A percentile compares a stretch with the other conserved stretches of the same genome.
phyloP scores from a whole-genome alignment of 129 eudicot species.

The Pseudognaphalium luteoalbum region DNA sequence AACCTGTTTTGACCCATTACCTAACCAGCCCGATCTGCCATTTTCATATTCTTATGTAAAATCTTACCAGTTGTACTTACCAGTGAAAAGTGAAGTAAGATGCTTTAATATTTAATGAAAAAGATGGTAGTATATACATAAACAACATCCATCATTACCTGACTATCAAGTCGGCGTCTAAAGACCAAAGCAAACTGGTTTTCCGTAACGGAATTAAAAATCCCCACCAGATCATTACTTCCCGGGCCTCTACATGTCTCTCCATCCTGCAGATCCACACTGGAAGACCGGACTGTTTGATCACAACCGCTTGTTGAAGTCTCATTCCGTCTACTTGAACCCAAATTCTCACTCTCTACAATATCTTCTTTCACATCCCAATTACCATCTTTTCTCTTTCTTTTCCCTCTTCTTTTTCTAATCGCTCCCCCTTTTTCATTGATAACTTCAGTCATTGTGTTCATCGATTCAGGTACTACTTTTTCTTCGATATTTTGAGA shows the following conservation, averaged over 20 bases:
- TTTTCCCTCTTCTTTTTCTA: slow-evolving; percentile 77
- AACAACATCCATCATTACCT: slow-evolving; percentile 51
- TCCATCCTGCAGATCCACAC: slow-evolving; percentile 30
- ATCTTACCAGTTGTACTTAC: background rate
- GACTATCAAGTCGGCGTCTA: slow-evolving; percentile 81
- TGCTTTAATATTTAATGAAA: background rate
- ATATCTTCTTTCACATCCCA: slow-evolving; percentile 59
- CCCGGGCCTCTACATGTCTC: slow-evolving; percentile 25
- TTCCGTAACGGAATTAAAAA: slow-evolving; percentile 53
- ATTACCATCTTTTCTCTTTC: slow-evolving; percentile 72
- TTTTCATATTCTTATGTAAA: background rate
- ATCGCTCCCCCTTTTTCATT: slow-evolving; percentile 39
- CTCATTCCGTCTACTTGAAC: slow-evolving; percentile 46
- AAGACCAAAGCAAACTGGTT: slow-evolving; percentile 66
- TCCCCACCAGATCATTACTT: slow-evolving; percentile 49
- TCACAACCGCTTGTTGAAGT: slow-evolving; percentile 45
- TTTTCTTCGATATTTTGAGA: slow-evolving; percentile 33
- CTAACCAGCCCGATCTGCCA: background rate
- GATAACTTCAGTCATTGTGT: slow-evolving; percentile 27
- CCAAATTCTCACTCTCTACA: slow-evolving; percentile 55
- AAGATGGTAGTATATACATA: background rate
- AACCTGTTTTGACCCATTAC: background rate
- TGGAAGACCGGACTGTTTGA: slow-evolving; percentile 29
- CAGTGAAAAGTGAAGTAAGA: background rate
- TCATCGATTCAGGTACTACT: slow-evolving; percentile 35